phyloP scores from a whole-genome alignment of 31 red algal genomes.

The Endocladia muricata region DNA sequence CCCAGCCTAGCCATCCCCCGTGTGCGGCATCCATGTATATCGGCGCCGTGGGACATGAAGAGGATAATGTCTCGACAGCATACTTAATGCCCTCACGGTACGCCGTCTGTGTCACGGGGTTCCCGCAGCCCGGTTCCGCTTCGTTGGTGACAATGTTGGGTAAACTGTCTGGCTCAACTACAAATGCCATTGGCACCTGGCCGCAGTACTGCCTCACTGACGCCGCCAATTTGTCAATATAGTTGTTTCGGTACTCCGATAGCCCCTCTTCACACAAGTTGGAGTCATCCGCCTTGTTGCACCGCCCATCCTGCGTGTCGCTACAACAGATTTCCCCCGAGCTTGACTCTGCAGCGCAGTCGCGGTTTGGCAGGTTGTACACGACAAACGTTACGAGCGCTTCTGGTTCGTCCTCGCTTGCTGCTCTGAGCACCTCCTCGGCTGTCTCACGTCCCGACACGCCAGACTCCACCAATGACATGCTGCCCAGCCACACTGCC shows the following conservation, averaged over 20 bases:
- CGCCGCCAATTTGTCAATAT: slow-evolving; percentile 12
- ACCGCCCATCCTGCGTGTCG: not conserved
- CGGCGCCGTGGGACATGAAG: slow-evolving; percentile 1
- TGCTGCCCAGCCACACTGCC: not conserved
- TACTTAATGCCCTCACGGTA: slow-evolving; percentile 32
- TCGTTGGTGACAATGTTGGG: slow-evolving; percentile 33
- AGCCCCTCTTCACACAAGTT: not conserved
- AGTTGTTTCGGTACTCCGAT: slow-evolving; percentile 7
- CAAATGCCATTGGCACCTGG: slow-evolving; percentile 29
- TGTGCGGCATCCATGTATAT: slow-evolving; percentile 35
- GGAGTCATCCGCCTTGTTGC: not conserved
- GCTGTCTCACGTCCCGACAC: not conserved
- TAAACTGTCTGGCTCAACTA: slow-evolving; percentile 38
- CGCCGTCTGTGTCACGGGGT: not conserved
- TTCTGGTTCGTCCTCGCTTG: not conserved
- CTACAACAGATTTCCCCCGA: slow-evolving; percentile 34
- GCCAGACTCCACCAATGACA: not conserved
- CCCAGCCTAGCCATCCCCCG: slow-evolving; percentile 40
- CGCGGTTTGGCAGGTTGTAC: slow-evolving; percentile 46
- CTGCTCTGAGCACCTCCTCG: not conserved
- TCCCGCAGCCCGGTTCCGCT: slow-evolving; percentile 4
- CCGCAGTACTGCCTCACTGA: slow-evolving; percentile 12
- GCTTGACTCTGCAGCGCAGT: slow-evolving; percentile 21
- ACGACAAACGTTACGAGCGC: slow-evolving; percentile 41
- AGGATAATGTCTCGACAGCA: not conserved